Percentiles rank a stretch among this genome's conserved stretches.
Conservation (phyloP, 176 grass and related monocot species). For the Thinopyrum elongatum region DNA sequence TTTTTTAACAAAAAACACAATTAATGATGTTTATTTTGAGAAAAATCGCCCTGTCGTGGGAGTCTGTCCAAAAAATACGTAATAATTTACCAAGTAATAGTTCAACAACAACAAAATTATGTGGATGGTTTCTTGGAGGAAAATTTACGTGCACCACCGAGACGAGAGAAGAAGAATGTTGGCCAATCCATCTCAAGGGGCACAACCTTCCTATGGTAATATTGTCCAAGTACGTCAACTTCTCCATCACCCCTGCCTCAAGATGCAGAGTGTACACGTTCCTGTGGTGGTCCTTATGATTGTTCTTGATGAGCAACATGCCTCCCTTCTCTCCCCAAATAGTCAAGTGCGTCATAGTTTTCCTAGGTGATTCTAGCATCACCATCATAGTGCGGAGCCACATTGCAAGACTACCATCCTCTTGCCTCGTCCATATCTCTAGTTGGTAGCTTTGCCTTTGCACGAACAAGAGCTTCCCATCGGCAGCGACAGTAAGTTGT, state of each 20-base stretch:
- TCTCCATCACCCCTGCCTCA: neutral
- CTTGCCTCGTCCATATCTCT: neutral
- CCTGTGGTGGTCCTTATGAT: neutral
- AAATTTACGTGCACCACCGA: neutral
- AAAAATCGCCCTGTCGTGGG: too few species aligned
- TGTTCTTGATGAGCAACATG: neutral
- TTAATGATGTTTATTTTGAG: too few species aligned
- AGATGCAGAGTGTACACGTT: neutral
- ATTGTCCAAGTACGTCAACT: neutral
- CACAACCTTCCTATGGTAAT: neutral
- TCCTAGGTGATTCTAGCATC: neutral
- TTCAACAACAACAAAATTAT: too few species aligned
- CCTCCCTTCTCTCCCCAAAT: neutral
- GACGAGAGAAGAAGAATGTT: neutral
- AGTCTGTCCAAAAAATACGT: too few species aligned
- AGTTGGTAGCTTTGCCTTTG: neutral
- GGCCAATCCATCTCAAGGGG: neutral
- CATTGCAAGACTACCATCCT: neutral
- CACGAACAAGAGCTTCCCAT: neutral
- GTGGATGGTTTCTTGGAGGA: too few species aligned
- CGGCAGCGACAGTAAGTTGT: neutral
- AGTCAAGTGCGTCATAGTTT: neutral
- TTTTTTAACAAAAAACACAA: too few species aligned
- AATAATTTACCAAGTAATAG: too few species aligned
- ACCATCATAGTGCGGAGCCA: neutral